Conservation (phyloP, 257 asterid genomes). For the Lithospermum erythrorhizon region DNA sequence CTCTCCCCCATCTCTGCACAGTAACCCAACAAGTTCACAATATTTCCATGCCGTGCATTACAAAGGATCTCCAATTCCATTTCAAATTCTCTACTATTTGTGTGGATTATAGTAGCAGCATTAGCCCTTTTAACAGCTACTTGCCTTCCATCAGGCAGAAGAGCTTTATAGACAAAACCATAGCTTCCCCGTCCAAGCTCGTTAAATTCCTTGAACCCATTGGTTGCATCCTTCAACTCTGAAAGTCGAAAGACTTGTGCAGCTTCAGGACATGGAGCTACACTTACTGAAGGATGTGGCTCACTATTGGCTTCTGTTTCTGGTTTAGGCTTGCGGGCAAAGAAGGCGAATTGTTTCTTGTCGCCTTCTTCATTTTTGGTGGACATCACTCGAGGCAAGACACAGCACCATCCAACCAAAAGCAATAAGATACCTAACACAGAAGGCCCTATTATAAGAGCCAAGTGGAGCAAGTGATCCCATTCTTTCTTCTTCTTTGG, state of each 20-base stretch:
- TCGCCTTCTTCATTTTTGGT: conserved; percentile 23
- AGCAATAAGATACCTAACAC: conserved; percentile 43
- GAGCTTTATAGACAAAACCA: conserved; percentile 84
- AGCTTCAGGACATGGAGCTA: conserved; percentile 51
- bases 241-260: conserved; percentile 90
- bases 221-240: conserved; percentile 80
- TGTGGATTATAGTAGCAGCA: conserved; percentile 91
- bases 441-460: conserved; percentile 44
- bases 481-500: conserved; percentile 26
- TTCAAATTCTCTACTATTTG: conserved; percentile 72
- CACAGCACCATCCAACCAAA: conserved; percentile 40
- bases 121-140: conserved; percentile 93
- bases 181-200: conserved; percentile 93
- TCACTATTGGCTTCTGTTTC: conserved; percentile 28
- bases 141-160: conserved; percentile 72
- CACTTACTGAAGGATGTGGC: conserved; percentile 30
- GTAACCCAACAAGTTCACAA: conserved; percentile 81
- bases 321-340: conserved; percentile 23
- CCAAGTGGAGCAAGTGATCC: conserved; percentile 29
- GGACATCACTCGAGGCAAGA: conserved; percentile 31
- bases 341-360: conserved; percentile 19
- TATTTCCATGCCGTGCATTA: conserved; percentile 55
- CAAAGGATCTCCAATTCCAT: conserved; percentile 79
- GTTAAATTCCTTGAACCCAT: conserved; percentile 90
- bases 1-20: conserved; percentile 97